These are phyloP conservation scores for Dichotomocladium elegans DNA, from an alignment of 371 early-diverging fungal genomes.

Conservation along the genomic window DNA sequence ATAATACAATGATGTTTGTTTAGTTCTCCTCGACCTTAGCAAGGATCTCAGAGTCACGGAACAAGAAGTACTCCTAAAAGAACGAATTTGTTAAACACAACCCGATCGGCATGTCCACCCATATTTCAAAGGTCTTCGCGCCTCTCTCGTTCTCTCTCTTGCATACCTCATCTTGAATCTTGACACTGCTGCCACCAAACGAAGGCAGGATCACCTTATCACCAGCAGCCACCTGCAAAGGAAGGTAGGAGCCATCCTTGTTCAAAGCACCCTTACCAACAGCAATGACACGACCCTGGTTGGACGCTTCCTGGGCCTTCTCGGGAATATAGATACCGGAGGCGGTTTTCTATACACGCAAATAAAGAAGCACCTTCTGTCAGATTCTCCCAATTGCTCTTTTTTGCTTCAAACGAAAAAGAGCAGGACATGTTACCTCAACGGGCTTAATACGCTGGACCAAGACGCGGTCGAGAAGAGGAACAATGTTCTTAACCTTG, in stretches of 20 bases:
- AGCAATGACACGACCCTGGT: constrained; percentile 92
- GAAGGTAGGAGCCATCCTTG: constrained; percentile 82
- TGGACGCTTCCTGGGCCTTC: constrained; percentile 94
- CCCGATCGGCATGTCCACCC: background rate
- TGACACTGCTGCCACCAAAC: constrained; percentile 92
- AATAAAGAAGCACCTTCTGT: background rate
- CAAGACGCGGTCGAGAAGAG: constrained; percentile 96
- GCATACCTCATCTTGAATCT: constrained; percentile 77
- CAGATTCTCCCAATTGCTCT: too few relatives aligned
- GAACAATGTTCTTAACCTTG: constrained; percentile 73
- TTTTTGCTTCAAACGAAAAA: too few relatives aligned
- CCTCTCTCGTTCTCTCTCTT: background rate
- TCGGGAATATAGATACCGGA: constrained; percentile 96
- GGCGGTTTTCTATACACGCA: constrained; percentile 92
- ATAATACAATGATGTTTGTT: background rate
- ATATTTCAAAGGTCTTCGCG: background rate
- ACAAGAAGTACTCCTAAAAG: constrained; percentile 65
- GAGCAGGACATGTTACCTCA: constrained; percentile 69
- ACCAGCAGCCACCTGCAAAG: constrained; percentile 82
- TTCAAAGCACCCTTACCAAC: constrained; percentile 89
- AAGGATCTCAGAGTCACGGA: constrained; percentile 89
- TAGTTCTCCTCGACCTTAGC: constrained; percentile 75
- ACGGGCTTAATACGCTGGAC: constrained; percentile 94
- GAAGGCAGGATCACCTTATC: constrained; percentile 94
- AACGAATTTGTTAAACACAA: background rate